Evolutionary conservation across 2,329 filamentous ascomycete species (phyloP).

Genomic region (Aspergillus niger): DNA sequence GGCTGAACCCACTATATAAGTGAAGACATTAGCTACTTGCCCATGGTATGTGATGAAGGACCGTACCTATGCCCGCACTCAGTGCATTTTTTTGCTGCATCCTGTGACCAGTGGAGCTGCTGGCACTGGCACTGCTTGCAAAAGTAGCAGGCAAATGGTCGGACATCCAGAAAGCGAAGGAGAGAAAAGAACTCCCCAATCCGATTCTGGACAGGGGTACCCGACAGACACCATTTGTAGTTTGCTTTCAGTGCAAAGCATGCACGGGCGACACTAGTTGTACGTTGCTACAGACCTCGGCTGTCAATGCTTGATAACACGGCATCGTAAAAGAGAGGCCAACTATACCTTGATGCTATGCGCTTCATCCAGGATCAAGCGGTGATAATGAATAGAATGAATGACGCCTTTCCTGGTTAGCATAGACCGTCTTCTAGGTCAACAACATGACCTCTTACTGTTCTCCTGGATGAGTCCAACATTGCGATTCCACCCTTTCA

Average conservation of each 20-base stretch:
- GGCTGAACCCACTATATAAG: slow-evolving; percentile 56
- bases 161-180: slow-evolving; percentile 84
- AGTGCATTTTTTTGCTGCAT: slow-evolving; percentile 69
- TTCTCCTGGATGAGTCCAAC: slow-evolving; percentile 78
- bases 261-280: slow-evolving; percentile 88
- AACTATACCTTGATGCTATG: slow-evolving; percentile 80
- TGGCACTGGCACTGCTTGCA: slow-evolving; percentile 85
- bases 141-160: slow-evolving; percentile 89
- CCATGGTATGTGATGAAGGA: slow-evolving; percentile 14
- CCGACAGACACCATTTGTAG: slow-evolving; percentile 94
- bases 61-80: slow-evolving; percentile 62
- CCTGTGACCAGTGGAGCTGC: slow-evolving; percentile 78
- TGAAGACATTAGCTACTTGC: slow-evolving; percentile 16
- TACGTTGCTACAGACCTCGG: slow-evolving; percentile 53
- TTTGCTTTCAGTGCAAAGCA: slow-evolving; percentile 86
- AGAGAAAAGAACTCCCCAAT: slow-evolving; percentile 97
- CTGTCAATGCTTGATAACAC: not conserved
- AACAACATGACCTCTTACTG: slow-evolving; percentile 40
- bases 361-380: slow-evolving; percentile 90
- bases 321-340: not conserved
- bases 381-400: slow-evolving; percentile 83
- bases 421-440: slow-evolving; percentile 1
- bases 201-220: slow-evolving; percentile 93
- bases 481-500: slow-evolving; percentile 82
- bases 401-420: slow-evolving; percentile 61